Evolutionary conservation across 2,329 filamentous ascomycete species (phyloP).

Genomic region (Elsinoe arachidis): DNA sequence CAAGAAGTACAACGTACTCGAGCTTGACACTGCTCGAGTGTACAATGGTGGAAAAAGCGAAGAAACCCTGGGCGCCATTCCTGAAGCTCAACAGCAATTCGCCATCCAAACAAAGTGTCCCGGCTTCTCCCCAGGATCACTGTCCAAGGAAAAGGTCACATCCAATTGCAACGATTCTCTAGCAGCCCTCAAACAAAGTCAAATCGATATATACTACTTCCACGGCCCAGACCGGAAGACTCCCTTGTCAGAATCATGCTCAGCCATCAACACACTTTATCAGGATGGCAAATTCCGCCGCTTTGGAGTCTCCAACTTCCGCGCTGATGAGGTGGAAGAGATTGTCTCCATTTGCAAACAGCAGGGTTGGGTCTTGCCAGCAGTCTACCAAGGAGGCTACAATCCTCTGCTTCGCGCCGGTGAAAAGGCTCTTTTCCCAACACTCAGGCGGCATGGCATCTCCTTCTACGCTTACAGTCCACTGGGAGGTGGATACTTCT

Average conservation of each 20-base stretch:
- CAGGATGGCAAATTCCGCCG: conserved; percentile 36
- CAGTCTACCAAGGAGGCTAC: conserved; percentile 43
- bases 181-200: conserved; percentile 21
- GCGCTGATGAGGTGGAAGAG: conserved; percentile 36
- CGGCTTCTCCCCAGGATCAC: conserved; percentile 22
- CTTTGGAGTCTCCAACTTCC: conserved; percentile 42
- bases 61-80: conserved; percentile 34
- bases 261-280: conserved; percentile 36
- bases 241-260: conserved; percentile 33
- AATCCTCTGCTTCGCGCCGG: conserved; percentile 36
- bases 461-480: conserved; percentile 36
- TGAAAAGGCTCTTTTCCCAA: conserved; percentile 37
- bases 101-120: conserved; percentile 24
- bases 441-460: conserved; percentile 35
- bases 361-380: conserved; percentile 35
- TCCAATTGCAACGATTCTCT: conserved; percentile 22
- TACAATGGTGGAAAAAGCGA: conserved; percentile 33
- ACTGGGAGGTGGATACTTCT: conserved; percentile 31
- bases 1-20: conserved; percentile 25
- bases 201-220: conserved; percentile 35
- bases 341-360: conserved; percentile 37
- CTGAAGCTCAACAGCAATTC: conserved; percentile 19
- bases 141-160: conserved; percentile 22
- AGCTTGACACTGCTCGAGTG: conserved; percentile 33
- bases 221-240: conserved; percentile 40